Base-by-base conservation (phyloP, 192 early-diverging fungal species). In the Piromyces finnis region DNA sequence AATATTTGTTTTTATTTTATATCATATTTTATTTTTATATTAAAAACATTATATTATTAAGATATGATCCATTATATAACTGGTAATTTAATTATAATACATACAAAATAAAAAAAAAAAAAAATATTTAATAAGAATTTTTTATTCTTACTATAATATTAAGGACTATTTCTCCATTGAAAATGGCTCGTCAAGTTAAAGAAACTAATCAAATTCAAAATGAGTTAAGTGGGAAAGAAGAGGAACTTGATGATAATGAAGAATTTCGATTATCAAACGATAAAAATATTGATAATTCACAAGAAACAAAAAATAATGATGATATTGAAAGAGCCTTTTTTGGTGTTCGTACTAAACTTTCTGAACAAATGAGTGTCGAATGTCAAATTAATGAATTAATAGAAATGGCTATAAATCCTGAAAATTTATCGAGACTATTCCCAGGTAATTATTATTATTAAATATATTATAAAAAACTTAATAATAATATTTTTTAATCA, bases 11-110 rank as follows among this genome's bases (percentile, higher is more conserved):
- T 7, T 35, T 35, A 12, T 7, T 35, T 35, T 35, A 12, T n/a
- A 35, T 35, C 32, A 7, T 37, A 37, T 37, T 37, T 6, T 14
- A 37, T 14, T 14, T 37, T 12, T 14, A 14, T 37, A 37, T 37
- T 14, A 1, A 14, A 6, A 37, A n/a, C n/a, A n/a, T n/a, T n/a
- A n/a, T n/a, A n/a, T n/a, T 37, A 12, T 95, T 97, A 82, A 92
- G 95, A 28, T 95, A 95, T 77, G 96, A 99, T 83, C 96, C 96
- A 0, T 85, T 98, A 59, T 92, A 94, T 78, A 88, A 85, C 81
- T 94, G 93, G 93, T 84, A 85, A 78, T 51, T 85, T 83, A 82
- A 17, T 6, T 30, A 13, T n/a, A n/a, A n/a, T n/a, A n/a, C n/a
- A n/a, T 28, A 51, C n/a, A 51, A 28, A 28, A 28, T 13, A 51